A percentile compares a stretch with the other conserved stretches of the same genome.
Evolutionary conservation across 1,139 yeast genomes (phyloP).

Genomic region (Nakaseomyces kungkrabaensis): DNA sequence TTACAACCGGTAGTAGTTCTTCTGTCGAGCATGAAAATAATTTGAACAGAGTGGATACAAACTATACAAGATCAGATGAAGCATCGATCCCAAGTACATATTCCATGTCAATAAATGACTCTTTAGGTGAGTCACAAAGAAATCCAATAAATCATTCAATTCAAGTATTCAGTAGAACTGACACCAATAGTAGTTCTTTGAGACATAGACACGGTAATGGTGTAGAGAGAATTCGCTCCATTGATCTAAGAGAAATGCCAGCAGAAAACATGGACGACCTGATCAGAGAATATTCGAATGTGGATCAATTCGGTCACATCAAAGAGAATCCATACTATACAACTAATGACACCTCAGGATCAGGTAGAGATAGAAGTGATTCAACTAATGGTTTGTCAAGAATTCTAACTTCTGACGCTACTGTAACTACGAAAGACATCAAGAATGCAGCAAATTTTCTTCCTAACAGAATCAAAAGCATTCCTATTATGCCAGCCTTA

Average conservation of each 20-base stretch:
- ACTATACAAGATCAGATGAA: neutral
- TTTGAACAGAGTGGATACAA: neutral
- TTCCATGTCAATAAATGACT: neutral
- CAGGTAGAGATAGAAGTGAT: neutral
- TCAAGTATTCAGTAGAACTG: neutral
- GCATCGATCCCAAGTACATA: neutral
- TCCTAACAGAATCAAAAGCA: constrained; percentile 6
- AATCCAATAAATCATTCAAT: neutral
- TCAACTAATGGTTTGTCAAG: constrained; percentile 7
- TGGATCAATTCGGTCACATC: constrained; percentile 25
- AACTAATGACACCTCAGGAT: neutral
- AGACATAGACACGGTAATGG: constrained; percentile 4
- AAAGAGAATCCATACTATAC: constrained; percentile 13
- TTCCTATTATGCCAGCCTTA: constrained; percentile 9
- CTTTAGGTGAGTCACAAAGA: neutral
- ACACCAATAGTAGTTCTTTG: neutral
- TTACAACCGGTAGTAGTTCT: neutral
- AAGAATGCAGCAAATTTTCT: constrained; percentile 8
- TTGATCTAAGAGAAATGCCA: constrained; percentile 5
- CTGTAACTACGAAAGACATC: constrained; percentile 10
- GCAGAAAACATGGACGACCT: constrained; percentile 40
- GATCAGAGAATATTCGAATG: constrained; percentile 51
- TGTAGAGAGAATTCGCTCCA: constrained; percentile 5
- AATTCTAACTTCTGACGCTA: constrained; percentile 18
- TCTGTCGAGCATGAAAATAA: neutral